Evolutionary conservation across 106 monocot species (phyloP), one percentile per base, ranked within the genome.

Genomic region (Dendrobium chrysotoxum): DNA sequence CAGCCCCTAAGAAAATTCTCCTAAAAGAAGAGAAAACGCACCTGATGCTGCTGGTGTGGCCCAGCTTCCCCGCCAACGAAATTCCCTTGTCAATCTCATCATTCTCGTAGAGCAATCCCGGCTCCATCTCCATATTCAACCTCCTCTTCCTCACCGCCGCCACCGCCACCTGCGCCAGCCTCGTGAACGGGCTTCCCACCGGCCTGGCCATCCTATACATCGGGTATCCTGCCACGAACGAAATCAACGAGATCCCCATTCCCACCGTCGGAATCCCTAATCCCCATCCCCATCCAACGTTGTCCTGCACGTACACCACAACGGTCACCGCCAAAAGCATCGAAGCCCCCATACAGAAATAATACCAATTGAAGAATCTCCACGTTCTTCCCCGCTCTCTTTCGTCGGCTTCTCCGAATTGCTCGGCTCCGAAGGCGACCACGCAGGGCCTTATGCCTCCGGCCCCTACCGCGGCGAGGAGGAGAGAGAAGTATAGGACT

Each of bases 311-410:
- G 83, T 92, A 92, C 46, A 89, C 87, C 76, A 92, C 78, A 38
- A 83, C 87, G 5, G 92, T 92, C 41, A 92, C 92, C 6, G 92
- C 87, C 21, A 90, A 25, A 54, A 92, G 75, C 23, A 87, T 90
- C n/a, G 87, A 81, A 30, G 75, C 77, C 7, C 89, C 89, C 86
- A 90, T 92, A 78, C 83, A 81, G 80, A 90, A 90, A 79, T 90
- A 92, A 76, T 88, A 92, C 92, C 92, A 92, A 81, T 92, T 92
- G 84, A 92, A 92, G 86, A 88, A 92, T 42, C 79, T 86, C 89
- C 88, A 89, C 17, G 87, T 90, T 70, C 66, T 78, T 5, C 83
- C 82, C 47, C 58, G 81, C 79, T 86, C 84, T 42, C 75, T 85
- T 2, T 89, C 82, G 66, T 87, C 46, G 38, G 87, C 77, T 70